Conservation (phyloP, 2,329 filamentous ascomycete genomes). For the Hymenoscyphus scutula region DNA sequence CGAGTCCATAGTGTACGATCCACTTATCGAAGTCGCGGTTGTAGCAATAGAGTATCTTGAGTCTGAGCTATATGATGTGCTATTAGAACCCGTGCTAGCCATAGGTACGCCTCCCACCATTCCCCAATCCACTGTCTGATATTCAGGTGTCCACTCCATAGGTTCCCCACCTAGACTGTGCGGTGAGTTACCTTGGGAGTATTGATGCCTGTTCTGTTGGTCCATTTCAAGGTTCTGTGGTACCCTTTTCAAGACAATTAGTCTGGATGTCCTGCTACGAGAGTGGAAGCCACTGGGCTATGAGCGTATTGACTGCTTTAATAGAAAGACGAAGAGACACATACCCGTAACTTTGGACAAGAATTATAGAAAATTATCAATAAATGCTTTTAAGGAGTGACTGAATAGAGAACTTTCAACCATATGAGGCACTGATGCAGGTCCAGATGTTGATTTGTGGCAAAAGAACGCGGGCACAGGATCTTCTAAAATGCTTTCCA, state of each 20-base stretch:
- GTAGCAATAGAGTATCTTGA: slow-evolving; percentile 3
- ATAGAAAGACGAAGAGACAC: background rate
- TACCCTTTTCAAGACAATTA: slow-evolving; percentile 15
- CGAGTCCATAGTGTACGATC: background rate
- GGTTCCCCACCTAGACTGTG: slow-evolving; percentile 2
- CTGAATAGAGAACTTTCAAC: background rate
- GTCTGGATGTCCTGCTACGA: slow-evolving; percentile 1
- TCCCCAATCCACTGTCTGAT: background rate
- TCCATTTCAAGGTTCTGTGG: slow-evolving; percentile 19
- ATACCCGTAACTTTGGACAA: slow-evolving; percentile 2
- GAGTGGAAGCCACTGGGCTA: slow-evolving; percentile 6
- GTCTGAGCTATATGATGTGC: background rate
- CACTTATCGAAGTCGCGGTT: background rate
- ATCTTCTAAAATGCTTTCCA: background rate
- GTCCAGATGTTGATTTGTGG: background rate
- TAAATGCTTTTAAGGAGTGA: slow-evolving; percentile 6
- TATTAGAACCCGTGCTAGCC: slow-evolving; percentile 1
- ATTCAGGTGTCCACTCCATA: background rate
- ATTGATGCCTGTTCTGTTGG: background rate
- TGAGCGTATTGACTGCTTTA: background rate
- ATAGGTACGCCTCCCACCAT: slow-evolving; percentile 7
- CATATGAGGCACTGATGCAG: background rate
- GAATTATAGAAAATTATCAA: background rate
- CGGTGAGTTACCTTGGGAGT: slow-evolving; percentile 1
- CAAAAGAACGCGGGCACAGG: background rate